Evolutionary conservation across 139 green algal genomes (phyloP).

Genomic region (Chlamydomonas sp.): DNA sequence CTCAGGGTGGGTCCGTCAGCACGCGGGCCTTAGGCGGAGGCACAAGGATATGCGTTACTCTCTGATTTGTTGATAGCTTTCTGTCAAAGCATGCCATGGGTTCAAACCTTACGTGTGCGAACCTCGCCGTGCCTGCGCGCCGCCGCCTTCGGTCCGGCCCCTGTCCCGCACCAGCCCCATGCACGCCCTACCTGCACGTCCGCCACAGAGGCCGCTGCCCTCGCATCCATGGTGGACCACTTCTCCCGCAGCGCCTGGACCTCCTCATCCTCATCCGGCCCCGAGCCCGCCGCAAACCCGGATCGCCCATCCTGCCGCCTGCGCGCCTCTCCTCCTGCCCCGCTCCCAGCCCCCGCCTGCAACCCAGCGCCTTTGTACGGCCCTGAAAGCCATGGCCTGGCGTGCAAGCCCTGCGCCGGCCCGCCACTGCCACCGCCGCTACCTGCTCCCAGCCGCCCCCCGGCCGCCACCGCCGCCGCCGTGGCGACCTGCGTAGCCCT

Average conservation of each 20-base stretch:
- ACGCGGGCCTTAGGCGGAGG: too few relatives aligned
- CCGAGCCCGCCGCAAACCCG: not conserved
- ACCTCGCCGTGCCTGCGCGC: not conserved
- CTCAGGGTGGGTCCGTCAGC: too few relatives aligned
- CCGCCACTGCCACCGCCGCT: not conserved
- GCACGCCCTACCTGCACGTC: slow-evolving; percentile 20
- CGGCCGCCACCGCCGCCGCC: not conserved
- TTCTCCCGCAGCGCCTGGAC: slow-evolving; percentile 35
- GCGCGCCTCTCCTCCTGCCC: not conserved
- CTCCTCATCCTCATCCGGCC: slow-evolving; percentile 27
- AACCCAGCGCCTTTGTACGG: not conserved
- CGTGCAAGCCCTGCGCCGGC: not conserved
- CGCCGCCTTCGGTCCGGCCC: too few relatives aligned
- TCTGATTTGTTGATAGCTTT: too few relatives aligned
- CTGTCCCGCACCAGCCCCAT: too few relatives aligned
- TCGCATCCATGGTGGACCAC: slow-evolving; percentile 24
- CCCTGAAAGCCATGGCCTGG: slow-evolving; percentile 17
- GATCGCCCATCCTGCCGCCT: not conserved
- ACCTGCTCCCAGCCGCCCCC: not conserved
- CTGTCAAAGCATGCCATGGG: too few relatives aligned
- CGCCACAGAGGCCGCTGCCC: not conserved
- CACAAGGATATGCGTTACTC: too few relatives aligned
- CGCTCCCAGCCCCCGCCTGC: not conserved
- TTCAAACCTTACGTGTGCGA: not conserved
- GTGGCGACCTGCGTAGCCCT: not conserved